Percentiles rank a stretch among this genome's conserved stretches.
Conservation (phyloP, 768 basidiomycete species). For the Xanthoconium purpureum region DNA sequence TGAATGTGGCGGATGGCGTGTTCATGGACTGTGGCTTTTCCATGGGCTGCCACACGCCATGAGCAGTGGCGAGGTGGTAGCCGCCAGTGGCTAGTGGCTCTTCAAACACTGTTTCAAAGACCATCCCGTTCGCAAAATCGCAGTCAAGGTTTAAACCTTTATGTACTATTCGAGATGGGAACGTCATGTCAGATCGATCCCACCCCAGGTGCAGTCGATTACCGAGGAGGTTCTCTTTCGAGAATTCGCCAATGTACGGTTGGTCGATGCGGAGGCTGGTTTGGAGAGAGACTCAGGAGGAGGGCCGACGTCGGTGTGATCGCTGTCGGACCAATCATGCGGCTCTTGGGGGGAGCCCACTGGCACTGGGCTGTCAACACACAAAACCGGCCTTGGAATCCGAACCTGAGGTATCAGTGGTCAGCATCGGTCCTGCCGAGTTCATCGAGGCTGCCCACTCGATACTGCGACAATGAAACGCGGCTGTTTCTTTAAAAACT, state of each 20-base stretch:
- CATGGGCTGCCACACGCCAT: too few relatives aligned
- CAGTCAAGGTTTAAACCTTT: slow-evolving; percentile 88
- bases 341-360: slow-evolving; percentile 79
- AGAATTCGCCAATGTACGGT: slow-evolving; percentile 70
- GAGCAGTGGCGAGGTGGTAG: too few relatives aligned
- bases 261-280: slow-evolving; percentile 73
- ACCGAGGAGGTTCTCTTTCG: slow-evolving; percentile 86
- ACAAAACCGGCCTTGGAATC: too few relatives aligned
- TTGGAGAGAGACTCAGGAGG: slow-evolving; percentile 84
- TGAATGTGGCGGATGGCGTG: too few relatives aligned
- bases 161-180: slow-evolving; percentile 92
- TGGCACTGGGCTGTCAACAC: slow-evolving; percentile 17
- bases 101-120: slow-evolving; percentile 47
- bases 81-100: slow-evolving; percentile 5
- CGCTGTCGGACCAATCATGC: slow-evolving; percentile 89
- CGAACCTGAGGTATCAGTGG: too few relatives aligned
- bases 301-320: slow-evolving; percentile 95
- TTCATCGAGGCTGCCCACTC: too few relatives aligned
- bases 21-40: too few relatives aligned
- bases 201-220: slow-evolving; percentile 78
- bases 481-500: too few relatives aligned
- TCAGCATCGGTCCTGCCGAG: too few relatives aligned
- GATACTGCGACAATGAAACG: too few relatives aligned
- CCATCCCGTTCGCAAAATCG: slow-evolving; percentile 83
- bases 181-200: slow-evolving; percentile 71